Evolutionary conservation across 495 filamentous ascomycete species (phyloP).

Genomic region (Tuber aestivum): DNA sequence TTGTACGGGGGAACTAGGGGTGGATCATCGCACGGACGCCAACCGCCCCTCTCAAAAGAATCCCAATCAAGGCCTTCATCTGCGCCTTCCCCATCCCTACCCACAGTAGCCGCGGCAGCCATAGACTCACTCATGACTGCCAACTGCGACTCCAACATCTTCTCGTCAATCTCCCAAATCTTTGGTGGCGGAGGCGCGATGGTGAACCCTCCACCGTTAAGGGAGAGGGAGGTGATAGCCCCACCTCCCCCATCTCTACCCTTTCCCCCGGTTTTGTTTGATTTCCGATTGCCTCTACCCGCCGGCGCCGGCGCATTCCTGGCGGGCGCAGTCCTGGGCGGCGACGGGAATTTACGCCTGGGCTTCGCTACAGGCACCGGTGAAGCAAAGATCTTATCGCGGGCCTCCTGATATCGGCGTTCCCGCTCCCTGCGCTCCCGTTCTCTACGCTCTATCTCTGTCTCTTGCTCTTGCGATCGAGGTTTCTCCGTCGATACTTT

Average conservation of each 20-base stretch:
- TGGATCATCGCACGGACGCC: slow-evolving; percentile 8
- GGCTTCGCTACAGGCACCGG: not conserved
- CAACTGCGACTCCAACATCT: slow-evolving; percentile 39
- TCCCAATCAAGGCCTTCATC: slow-evolving; percentile 37
- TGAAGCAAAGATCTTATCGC: slow-evolving; percentile 35
- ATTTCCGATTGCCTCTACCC: not conserved
- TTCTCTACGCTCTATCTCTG: slow-evolving; percentile 28
- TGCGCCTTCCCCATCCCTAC: slow-evolving; percentile 10
- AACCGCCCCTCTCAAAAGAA: slow-evolving; percentile 23
- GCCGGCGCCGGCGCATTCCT: not conserved
- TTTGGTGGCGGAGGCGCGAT: slow-evolving; percentile 10
- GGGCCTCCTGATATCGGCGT: slow-evolving; percentile 34
- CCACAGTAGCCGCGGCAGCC: slow-evolving; percentile 3
- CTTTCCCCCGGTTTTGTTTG: not conserved
- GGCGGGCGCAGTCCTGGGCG: slow-evolving; percentile 12
- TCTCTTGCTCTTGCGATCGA: slow-evolving; percentile 21
- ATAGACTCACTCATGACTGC: not conserved
- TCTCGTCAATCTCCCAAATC: slow-evolving; percentile 31
- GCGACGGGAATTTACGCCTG: not conserved
- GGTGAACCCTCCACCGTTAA: slow-evolving; percentile 31
- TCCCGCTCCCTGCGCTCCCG: slow-evolving; percentile 35
- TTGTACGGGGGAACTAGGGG: not conserved
- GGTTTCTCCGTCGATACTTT: slow-evolving; percentile 14
- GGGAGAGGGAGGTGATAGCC: slow-evolving; percentile 31
- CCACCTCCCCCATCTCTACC: slow-evolving; percentile 5